Evolutionary conservation across 2,329 filamentous ascomycete species (phyloP), one percentile per base, ranked within the genome.

Genomic region (Leptodontidium sp.): DNA sequence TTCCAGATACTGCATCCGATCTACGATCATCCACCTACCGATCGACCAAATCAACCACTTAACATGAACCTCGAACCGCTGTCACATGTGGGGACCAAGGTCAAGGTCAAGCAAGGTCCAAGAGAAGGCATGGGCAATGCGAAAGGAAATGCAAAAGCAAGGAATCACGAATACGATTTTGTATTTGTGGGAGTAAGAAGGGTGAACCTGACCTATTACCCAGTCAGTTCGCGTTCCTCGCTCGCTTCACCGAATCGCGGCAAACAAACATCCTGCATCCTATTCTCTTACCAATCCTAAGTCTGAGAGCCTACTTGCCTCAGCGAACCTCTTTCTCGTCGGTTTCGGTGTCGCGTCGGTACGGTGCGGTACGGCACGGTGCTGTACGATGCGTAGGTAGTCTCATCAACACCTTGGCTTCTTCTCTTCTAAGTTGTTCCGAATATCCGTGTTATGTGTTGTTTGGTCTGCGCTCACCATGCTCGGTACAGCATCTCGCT

Each of bases 381-480:
- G 21, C 21, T 21, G 21, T 21, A 21, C 35, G 55, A 35, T 40
- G 35, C 55, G 45, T 21, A 40, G 8, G 55, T 26, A 24, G 55
- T 58, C 55, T 58, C 55, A 58, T 55, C 15, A 40, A 21, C 24
- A 24, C n/a, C 35, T 58, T 58, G 29, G 17, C 55, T 40, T 21
- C 17, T 43, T 58, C 53, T 35, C 32, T 15, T 38, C 29, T 9
- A 45, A 12, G 43, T 32, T 32, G n/a, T 29, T 40, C 35, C 55
- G 35, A 58, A 14, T 15, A 58, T 58, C 55, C 55, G 35, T 24
- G 55, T 40, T 58, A 2, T 38, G n/a, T 40, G 14, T 58, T 57
- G n/a, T 14, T 8, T 38, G 4, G 6, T n/a, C 15, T 29, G 8
- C 53, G 15, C 53, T 45, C 43, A 4, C 43, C 17, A 45, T 32